Evolutionary conservation across 2,329 filamentous ascomycete species (phyloP), one percentile per base, ranked within the genome.

Genomic region (Karstenula rhodostoma): DNA sequence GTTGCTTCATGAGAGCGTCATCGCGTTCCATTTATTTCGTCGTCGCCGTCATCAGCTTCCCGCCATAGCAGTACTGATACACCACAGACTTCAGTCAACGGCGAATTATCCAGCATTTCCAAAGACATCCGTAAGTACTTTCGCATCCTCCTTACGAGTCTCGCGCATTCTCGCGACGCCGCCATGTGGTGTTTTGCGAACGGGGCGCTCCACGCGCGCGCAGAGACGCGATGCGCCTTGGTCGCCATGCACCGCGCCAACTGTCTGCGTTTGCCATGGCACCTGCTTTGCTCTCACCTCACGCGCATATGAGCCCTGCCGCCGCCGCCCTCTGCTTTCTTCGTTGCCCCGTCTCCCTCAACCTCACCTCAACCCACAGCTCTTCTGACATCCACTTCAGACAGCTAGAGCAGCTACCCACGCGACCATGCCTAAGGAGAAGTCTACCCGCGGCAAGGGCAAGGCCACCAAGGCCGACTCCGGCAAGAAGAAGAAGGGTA

Each of bases 401-500:
- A 40, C 37, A 54, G 49, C 57, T 59, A 47, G 13, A 37, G 51
- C 52, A 59, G 29, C 60, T 46, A 58, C 48, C 43, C 32, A 32
- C 57, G 70, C 60, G 73, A 87, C 67, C 66, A 91, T 91, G 89
- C 88, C 89, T 75, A 90, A 90, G 83, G 87, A 88, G 71, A 86
- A 86, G 80, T 80, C 83, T 66, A 84, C 82, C 69, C 85, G 86
- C 75, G 85, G 87, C 78, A 88, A 87, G 80, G 79, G 83, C 76
- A 88, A 87, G 82, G 76, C 78, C 77, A 79, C 83, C 76, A 83
- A 84, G 77, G 74, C 78, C 68, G 80, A 79, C 64, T 80, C 80
- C 64, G 85, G 85, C 76, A 89, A 89, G 83, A 89, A 87, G 83
- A 90, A 90, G 88, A 91, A 90, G 86, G 89, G 88, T 89, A 78